Conservation (phyloP, 495 filamentous ascomycete species). For the Penicillium taxi region DNA sequence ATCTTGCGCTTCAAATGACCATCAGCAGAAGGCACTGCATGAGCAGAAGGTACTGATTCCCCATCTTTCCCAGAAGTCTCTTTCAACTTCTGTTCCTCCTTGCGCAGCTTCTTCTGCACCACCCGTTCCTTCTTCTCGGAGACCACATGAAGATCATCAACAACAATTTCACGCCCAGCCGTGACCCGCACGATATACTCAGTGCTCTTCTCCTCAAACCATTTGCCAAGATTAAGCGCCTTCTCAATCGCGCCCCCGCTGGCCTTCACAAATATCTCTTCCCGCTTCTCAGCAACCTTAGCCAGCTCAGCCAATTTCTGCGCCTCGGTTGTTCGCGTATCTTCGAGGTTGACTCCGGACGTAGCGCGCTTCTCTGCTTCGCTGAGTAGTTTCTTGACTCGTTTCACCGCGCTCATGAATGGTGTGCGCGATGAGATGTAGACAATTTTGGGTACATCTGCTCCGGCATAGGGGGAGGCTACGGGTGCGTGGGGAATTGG, state of each 20-base stretch:
- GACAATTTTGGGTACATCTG: constrained; percentile 53
- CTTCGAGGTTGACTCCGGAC: constrained; percentile 29
- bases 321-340: constrained; percentile 34
- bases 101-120: constrained; percentile 16
- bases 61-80: constrained; percentile 1
- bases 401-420: constrained; percentile 76
- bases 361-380: constrained; percentile 55
- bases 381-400: constrained; percentile 62
- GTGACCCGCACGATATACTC: constrained; percentile 49
- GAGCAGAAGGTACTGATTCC: neutral
- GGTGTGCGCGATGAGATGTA: constrained; percentile 70
- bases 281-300: constrained; percentile 33
- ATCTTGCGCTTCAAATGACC: constrained; percentile 39
- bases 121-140: constrained; percentile 21
- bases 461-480: constrained; percentile 46
- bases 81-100: constrained; percentile 11
- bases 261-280: constrained; percentile 66
- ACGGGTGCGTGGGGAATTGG: constrained; percentile 64
- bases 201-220: constrained; percentile 50
- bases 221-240: constrained; percentile 54
- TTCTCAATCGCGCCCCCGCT: constrained; percentile 74
- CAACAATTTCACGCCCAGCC: constrained; percentile 57
- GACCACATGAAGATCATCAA: constrained; percentile 61
- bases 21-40: constrained; percentile 14
- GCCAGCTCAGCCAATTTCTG: constrained; percentile 33